phyloP scores from a whole-genome alignment of 441 rosid species.

The Lepidium campestre region DNA sequence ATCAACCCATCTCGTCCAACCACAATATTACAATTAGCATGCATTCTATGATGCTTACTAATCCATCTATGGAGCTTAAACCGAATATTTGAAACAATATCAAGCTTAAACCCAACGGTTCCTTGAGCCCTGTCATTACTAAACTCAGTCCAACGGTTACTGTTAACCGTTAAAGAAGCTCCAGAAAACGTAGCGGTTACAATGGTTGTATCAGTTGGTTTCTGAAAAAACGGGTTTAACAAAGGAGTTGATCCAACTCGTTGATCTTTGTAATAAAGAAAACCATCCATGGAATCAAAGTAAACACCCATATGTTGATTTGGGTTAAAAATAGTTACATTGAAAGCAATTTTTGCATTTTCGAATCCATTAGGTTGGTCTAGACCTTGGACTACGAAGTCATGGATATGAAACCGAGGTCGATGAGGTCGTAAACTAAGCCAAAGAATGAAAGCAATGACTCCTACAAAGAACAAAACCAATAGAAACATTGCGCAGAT shows the following conservation, averaged over 20 bases:
- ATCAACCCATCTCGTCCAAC: conserved; percentile 61
- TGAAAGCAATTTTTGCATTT: conserved; percentile 52
- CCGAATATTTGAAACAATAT: conserved; percentile 43
- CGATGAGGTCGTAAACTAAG: conserved; percentile 90
- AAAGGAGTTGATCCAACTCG: conserved; percentile 44
- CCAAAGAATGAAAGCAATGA: conserved; percentile 62
- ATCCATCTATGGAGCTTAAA: conserved; percentile 63
- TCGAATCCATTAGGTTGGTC: conserved; percentile 53
- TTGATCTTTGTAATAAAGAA: conserved; percentile 58
- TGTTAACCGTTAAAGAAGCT: conserved; percentile 51
- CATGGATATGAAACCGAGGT: conserved; percentile 51
- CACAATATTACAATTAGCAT: conserved; percentile 49
- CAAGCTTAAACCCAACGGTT: conserved; percentile 54
- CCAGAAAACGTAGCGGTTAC: conserved; percentile 38
- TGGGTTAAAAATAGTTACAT: conserved; percentile 57
- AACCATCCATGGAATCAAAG: conserved; percentile 46
- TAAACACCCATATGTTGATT: conserved; percentile 60
- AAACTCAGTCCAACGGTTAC: conserved; percentile 60
- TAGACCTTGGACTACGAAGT: conserved; percentile 53
- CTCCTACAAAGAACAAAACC: conserved; percentile 44
- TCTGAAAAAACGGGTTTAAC: conserved; percentile 47
- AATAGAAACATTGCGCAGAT: conserved; percentile 52
- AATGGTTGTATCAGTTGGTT: conserved; percentile 53
- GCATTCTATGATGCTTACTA: conserved; percentile 56
- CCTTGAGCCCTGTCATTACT: conserved; percentile 50